Evolutionary conservation across 176 grass and related monocot species (phyloP).

Genomic region (Otatea glauca): DNA sequence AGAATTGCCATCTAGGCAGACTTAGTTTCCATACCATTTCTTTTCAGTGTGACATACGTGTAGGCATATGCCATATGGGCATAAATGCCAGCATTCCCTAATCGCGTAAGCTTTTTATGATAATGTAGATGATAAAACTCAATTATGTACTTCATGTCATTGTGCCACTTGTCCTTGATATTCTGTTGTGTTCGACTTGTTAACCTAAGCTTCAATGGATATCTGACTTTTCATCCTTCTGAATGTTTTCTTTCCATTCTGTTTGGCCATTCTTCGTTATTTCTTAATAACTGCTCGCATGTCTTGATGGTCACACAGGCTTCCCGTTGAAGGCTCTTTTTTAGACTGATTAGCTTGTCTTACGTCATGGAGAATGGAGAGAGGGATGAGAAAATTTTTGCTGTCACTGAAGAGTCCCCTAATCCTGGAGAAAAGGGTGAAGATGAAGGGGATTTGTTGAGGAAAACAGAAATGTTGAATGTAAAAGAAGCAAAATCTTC

Average conservation of each 20-base stretch:
- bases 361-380: slow-evolving; percentile 53
- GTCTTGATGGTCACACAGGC: slow-evolving; percentile 12
- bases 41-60: background rate
- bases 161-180: background rate
- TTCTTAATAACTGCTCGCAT: slow-evolving; percentile 12
- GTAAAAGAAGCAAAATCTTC: slow-evolving; percentile 45
- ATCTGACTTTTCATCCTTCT: background rate
- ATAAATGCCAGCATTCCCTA: slow-evolving; percentile 16
- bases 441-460: slow-evolving; percentile 40
- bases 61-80: background rate
- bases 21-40: slow-evolving; percentile 3
- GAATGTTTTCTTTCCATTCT: background rate
- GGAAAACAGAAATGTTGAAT: slow-evolving; percentile 52
- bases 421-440: slow-evolving; percentile 50
- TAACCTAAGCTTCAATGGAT: background rate
- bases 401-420: slow-evolving; percentile 39
- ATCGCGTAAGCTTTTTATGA: background rate
- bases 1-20: background rate
- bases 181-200: slow-evolving; percentile 10
- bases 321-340: slow-evolving; percentile 14
- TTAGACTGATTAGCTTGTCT: slow-evolving; percentile 10
- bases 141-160: background rate
- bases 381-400: slow-evolving; percentile 32
- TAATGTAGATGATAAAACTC: background rate
- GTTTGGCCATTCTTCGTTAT: background rate